These are phyloP conservation scores for Chaetoscypha palmicola DNA, from an alignment of 2,329 filamentous ascomycete species.

Conservation along the genomic window DNA sequence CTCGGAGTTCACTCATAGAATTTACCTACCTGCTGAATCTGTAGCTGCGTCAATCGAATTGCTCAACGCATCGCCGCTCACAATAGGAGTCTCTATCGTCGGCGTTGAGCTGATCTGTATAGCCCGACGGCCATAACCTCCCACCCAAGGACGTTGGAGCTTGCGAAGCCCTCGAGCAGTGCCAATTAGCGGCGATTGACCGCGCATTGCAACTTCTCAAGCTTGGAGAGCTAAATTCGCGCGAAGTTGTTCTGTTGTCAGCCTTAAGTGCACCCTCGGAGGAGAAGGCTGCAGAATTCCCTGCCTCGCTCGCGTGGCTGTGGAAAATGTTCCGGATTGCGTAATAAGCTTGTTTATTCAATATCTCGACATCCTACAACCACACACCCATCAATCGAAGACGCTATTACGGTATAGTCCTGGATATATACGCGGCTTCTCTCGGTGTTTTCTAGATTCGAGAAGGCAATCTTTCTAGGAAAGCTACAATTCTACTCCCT, in stretches of 20 bases:
- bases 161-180: conserved; percentile 24
- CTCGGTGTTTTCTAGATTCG: no score
- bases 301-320: conserved; percentile 3
- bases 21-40: conserved; percentile 23
- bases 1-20: no score
- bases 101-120: conserved; percentile 59
- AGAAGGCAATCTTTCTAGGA: no score
- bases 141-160: conserved; percentile 15
- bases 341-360: conserved; percentile 18
- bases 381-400: conserved; percentile 1
- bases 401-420: no score
- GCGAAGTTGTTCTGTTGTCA: conserved; percentile 5
- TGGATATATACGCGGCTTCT: no score
- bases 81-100: conserved; percentile 46
- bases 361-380: no score
- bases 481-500: no score
- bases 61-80: conserved; percentile 50
- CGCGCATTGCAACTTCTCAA: conserved; percentile 25
- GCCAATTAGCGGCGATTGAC: conserved; percentile 23
- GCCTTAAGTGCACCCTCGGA: neutral
- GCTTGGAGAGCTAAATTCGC: conserved; percentile 9
- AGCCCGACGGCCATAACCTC: conserved; percentile 38
- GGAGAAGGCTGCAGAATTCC: neutral
- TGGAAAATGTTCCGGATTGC: conserved; percentile 13
- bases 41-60: conserved; percentile 36